phyloP scores from a whole-genome alignment of 2,329 filamentous ascomycete species.

The Onygenales sp. region DNA sequence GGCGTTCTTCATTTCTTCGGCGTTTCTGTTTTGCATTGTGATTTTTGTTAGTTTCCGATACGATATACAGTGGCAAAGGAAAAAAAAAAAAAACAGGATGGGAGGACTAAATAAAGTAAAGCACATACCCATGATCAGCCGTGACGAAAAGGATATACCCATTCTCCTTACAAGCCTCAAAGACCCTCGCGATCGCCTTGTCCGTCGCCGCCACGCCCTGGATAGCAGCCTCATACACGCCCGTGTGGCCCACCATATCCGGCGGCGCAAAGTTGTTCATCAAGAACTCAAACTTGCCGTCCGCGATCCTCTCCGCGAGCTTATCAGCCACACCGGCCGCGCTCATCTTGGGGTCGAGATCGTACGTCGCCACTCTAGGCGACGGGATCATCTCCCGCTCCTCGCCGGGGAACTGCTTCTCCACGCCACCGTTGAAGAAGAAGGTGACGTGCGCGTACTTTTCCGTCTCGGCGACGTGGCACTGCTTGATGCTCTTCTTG shows the following conservation, averaged over 20 bases:
- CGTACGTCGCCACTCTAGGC: conserved; percentile 92
- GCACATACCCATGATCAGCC: conserved; percentile 71
- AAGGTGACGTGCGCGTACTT: conserved; percentile 99
- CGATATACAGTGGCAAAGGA: not conserved
- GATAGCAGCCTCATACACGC: conserved; percentile 90
- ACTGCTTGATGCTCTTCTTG: conserved; percentile 83
- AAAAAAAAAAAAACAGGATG: not conserved
- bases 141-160: conserved; percentile 93
- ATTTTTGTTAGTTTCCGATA: conserved; percentile 13
- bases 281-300: conserved; percentile 85
- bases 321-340: conserved; percentile 83
- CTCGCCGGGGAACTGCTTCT: conserved; percentile 91
- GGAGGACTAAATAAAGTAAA: not conserved
- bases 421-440: conserved; percentile 98
- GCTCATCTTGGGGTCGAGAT: conserved; percentile 91
- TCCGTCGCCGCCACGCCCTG: conserved; percentile 78
- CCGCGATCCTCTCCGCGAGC: conserved; percentile 74
- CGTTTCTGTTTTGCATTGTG: conserved; percentile 50
- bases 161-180: conserved; percentile 86
- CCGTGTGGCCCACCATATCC: conserved; percentile 98
- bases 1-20: conserved; percentile 96
- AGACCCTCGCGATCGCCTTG: conserved; percentile 85
- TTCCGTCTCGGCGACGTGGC: conserved; percentile 95
- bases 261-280: conserved; percentile 99
- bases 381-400: conserved; percentile 88